Evolutionary conservation across 192 early-diverging fungal species (phyloP), one percentile per base, ranked within the genome.

Genomic region (Coemansia sp.): DNA sequence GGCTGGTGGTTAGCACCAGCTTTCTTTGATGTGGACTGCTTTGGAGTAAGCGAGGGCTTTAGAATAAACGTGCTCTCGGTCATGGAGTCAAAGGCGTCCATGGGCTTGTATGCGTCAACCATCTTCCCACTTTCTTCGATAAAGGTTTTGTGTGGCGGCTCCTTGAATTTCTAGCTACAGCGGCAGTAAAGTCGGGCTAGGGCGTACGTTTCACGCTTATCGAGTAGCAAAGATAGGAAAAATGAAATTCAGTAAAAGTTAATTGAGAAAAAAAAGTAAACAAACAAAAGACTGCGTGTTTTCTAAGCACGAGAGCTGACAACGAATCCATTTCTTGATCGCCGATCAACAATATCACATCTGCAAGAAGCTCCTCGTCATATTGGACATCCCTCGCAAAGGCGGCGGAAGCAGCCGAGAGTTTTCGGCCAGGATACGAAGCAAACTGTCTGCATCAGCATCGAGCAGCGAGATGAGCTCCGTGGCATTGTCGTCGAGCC

Each of bases 21-120:
- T 33, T 52, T 22, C 20, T 33, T 61, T 72, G 62, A 33, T 27
- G 36, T 55, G 38, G 43, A 50, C 62, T 67, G 22, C 22, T 72
- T 55, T 3, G 60, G 41, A 20, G 33, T 5, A 20, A 33, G 15
- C 15, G 71, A 12, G 22, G 81, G 81, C 61, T 79, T 79, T 12
- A 84, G 62, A 27, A 84, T 79, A 64, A 84, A 79, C n/a, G 81
- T 84, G 68, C 73, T 79, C 53, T 84, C 81, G n/a, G 81, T 84
- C 76, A 84, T 74, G 11, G 81, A 84, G 76, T 84, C 81, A 55
- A 79, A 79, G 39, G 62, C 76, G 29, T 84, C 81, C 70, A 76
- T 58, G 22, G 76, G 76, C 43, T 74, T 69, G 74, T 84, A 79
- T 31, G 70, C 49, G 57, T 78, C 76, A 2, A 50, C 63, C 81